Base-by-base conservation (phyloP, 225 moss, liverwort and hornwort genomes). In the Pseudoscleropodium purum region DNA sequence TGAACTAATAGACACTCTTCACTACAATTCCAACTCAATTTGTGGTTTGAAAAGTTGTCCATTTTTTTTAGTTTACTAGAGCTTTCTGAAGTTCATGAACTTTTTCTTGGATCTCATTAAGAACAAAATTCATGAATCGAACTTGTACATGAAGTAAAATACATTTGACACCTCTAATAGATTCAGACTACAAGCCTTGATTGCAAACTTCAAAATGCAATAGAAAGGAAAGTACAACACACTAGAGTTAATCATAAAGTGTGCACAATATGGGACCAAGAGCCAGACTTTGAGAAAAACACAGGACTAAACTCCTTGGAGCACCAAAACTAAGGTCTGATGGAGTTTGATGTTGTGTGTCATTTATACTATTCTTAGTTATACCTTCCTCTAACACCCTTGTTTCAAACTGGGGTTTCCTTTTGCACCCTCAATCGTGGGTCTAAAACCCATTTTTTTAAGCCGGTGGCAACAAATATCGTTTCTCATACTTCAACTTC, bases 31-130 rank as follows among this genome's bases (percentile, higher is more conserved):
- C 29, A 74, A 10, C 0, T 0, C 5, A 74, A 17, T 45, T 29
- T 29, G 23, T 0, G 4, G 0, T 45, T 26, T 45, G 6, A 45
- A 74, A 45, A 29, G 30, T 1, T 74, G 2, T 18, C 1, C 1
- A 30, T 30, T 74, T 30, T 52, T 52, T 10, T 74, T 4, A 29
- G 45, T 29, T 30, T 17, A 2, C 18, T 18, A 45, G 10, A 29
- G 17, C 16, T 27, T 27, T 9, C 0, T 26, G 1, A 27, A 73
- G 5, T 29, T 73, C 6, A 27, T 43, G 3, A 43, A 72, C 7
- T 41, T 41, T 72, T 72, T 43, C 15, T 73, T 45, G 3, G 45
- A 45, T 29, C 3, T 45, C 0, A 3, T 0, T 17, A 1, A 6
- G 6, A 29, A 17, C 3, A 73, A 73, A 43, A 5, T 73, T 9